A percentile compares a stretch with the other conserved stretches of the same genome.
Conservation (phyloP, 108 stramenopile species). For the Conticribra weissflogii region DNA sequence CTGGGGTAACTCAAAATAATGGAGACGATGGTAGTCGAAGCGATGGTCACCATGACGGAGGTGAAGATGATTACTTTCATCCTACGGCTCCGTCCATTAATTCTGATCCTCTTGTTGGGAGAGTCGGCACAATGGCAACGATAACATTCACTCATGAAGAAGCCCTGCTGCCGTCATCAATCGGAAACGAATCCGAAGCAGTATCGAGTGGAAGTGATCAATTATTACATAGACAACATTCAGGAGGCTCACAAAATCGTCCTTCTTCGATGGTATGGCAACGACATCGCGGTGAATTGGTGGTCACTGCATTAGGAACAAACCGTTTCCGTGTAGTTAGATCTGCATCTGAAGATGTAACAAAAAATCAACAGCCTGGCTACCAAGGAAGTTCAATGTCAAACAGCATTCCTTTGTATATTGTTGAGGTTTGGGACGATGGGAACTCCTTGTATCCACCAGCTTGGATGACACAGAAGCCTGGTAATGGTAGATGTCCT, state of each 20-base stretch:
- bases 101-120: slow-evolving; percentile 56
- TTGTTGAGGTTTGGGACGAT: slow-evolving; percentile 40
- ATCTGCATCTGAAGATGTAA: slow-evolving; percentile 5
- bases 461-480: slow-evolving; percentile 29
- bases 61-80: slow-evolving; percentile 37
- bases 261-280: slow-evolving; percentile 48
- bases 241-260: slow-evolving; percentile 1
- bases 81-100: slow-evolving; percentile 1
- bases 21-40: slow-evolving; percentile 20
- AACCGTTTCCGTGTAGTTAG: slow-evolving; percentile 58
- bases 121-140: slow-evolving; percentile 78
- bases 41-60: too few species aligned
- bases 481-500: slow-evolving; percentile 30
- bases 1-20: slow-evolving; percentile 4
- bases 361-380: slow-evolving; percentile 1
- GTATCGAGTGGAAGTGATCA: slow-evolving; percentile 4
- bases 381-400: too few species aligned
- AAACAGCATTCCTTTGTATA: slow-evolving; percentile 31
- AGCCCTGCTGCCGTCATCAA: neutral
- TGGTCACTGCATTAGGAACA: slow-evolving; percentile 73
- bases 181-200: neutral
- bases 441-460: slow-evolving; percentile 38
- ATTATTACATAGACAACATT: neutral
- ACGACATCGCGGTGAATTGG: slow-evolving; percentile 51
- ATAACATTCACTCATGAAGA: slow-evolving; percentile 74